Evolutionary conservation across 2,329 filamentous ascomycete species (phyloP), one percentile per base, ranked within the genome.

Genomic region (Aspergillus jensenii): DNA sequence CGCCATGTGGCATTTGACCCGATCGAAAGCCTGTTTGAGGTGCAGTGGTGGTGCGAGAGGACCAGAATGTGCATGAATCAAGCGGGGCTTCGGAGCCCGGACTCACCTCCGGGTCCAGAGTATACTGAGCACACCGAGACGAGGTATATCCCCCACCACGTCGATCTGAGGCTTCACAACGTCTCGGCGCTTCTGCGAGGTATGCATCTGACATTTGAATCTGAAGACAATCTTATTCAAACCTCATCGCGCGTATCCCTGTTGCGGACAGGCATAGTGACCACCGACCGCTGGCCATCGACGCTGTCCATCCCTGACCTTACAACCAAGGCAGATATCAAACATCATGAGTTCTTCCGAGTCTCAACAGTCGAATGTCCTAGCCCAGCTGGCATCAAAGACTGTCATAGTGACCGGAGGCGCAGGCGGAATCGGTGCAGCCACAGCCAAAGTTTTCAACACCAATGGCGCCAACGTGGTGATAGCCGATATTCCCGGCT

Each of bases 361-460:
- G 6, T 25, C 27, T n/a, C 35, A 37, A 37, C 27, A 27, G 27
- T 19, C n/a, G 6, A 3, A 37, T 17, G 9, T 17, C 46, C 17
- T 23, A 3, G 6, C 31, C 31, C 9, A 39, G 33, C 46, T 49
- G 11, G 5, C 31, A n/a, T 37, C 31, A 9, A 52, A 52, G n/a
- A 78, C 75, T 5, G 70, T 73, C 17, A 67, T 79, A 35, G 67
- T 79, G 41, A 78, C 76, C 3, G 76, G 77, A 8, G 72, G 70
- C 21, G 76, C 76, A 3, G 67, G 71, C 4, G 77, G 75, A 31
- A 79, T 80, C 47, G 76, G 77, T 15, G 71, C 72, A 1, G 74
- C 73, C 61, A 77, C 72, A n/a, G 71, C 74, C 23, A 64, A 65
- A 14, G 57, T 72, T 12, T 76, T 75, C 65, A 67, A 76, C 59